These are phyloP conservation scores for Ustilago loliicola DNA, from an alignment of 1,284 basidiomycete genomes.

Conservation along the genomic window DNA sequence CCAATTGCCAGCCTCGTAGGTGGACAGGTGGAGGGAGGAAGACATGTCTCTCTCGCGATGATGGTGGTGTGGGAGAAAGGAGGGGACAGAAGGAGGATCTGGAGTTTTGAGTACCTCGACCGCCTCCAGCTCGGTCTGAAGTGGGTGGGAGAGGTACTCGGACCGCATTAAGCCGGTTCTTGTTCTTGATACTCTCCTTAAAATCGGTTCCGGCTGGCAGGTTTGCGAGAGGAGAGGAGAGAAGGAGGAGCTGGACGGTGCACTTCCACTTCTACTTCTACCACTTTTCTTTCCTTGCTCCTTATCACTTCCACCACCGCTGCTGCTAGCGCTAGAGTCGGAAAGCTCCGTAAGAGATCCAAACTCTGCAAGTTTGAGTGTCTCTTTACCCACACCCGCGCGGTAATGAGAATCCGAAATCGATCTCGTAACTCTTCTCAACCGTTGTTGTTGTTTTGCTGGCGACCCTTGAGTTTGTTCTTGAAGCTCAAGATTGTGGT, in stretches of 20 bases:
- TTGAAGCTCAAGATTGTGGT: background rate
- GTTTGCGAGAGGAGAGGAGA: background rate
- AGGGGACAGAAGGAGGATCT: background rate
- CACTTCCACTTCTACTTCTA: background rate
- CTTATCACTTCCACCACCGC: background rate
- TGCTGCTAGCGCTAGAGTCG: background rate
- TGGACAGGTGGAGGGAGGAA: background rate
- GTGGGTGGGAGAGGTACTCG: slow-evolving; percentile 9
- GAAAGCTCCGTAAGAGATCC: background rate
- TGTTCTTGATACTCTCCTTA: slow-evolving; percentile 19
- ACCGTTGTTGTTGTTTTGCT: background rate
- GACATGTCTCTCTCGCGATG: background rate
- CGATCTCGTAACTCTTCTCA: slow-evolving; percentile 25
- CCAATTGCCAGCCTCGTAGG: background rate
- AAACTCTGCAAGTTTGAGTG: background rate
- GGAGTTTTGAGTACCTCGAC: slow-evolving; percentile 1
- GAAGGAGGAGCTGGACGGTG: background rate
- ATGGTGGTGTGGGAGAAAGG: background rate
- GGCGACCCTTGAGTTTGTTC: background rate
- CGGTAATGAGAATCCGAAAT: slow-evolving; percentile 19
- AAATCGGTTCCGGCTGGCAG: background rate
- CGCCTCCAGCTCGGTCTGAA: background rate
- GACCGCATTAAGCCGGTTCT: slow-evolving; percentile 27
- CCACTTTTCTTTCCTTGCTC: background rate
- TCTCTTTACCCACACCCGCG: background rate